Percentiles rank a stretch among this genome's conserved stretches.
Evolutionary conservation across 148 eudicot species (phyloP).

Genomic region (Fallopia convolvulus): DNA sequence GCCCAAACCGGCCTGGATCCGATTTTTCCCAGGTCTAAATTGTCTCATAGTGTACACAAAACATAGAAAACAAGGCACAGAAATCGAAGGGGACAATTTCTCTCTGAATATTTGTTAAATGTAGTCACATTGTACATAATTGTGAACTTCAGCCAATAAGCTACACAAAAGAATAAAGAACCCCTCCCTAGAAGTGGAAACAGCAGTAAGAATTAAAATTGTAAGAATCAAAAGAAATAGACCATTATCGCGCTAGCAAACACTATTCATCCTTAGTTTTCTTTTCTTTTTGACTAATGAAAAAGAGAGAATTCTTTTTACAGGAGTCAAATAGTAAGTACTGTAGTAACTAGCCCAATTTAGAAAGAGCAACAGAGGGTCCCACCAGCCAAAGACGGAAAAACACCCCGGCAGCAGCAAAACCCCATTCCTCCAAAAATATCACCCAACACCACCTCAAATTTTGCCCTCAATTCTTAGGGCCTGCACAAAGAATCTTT

Average conservation of each 20-base stretch:
- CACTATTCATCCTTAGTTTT: not conserved
- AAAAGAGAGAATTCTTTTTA: slow-evolving; percentile 2
- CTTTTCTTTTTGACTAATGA: slow-evolving; percentile 1
- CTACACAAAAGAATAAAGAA: slow-evolving; percentile 16
- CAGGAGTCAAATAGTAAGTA: not conserved
- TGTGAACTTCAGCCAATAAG: not conserved
- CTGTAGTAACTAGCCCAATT: not conserved
- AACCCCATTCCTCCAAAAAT: slow-evolving; percentile 1
- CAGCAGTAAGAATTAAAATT: slow-evolving; percentile 7
- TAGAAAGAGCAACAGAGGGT: not conserved
- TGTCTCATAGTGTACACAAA: too few relatives aligned
- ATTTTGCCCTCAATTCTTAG: slow-evolving; percentile 6
- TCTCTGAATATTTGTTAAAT: not conserved
- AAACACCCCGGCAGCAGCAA: slow-evolving; percentile 11
- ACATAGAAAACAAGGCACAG: too few relatives aligned
- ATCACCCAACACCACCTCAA: slow-evolving; percentile 1
- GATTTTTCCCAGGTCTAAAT: too few relatives aligned
- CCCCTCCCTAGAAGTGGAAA: slow-evolving; percentile 11
- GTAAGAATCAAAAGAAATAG: not conserved
- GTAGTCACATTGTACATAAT: not conserved
- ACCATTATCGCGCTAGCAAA: not conserved
- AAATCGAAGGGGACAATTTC: not conserved
- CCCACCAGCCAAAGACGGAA: slow-evolving; percentile 1
- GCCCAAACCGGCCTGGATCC: too few relatives aligned
- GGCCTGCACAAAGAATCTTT: slow-evolving; percentile 17